A percentile compares a stretch with the other conserved stretches of the same genome.
Evolutionary conservation across 257 asterid genomes (phyloP).

Genomic region (Fraxinus anomala): DNA sequence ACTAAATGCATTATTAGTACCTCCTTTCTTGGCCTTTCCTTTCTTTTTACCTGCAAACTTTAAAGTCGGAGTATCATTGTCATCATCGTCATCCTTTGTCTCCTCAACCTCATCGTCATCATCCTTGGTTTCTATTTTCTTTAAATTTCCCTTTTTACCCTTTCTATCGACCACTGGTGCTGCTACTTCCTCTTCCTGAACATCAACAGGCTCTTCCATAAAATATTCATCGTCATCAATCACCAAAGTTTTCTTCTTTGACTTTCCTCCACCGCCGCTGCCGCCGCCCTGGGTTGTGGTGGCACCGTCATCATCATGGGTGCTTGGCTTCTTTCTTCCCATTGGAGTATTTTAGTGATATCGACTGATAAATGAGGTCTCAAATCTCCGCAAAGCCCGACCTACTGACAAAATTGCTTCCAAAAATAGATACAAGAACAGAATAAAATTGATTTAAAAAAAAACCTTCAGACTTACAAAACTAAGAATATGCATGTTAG

Average conservation of each 20-base stretch:
- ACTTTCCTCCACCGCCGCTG: slow-evolving; percentile 59
- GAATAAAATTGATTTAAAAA: not conserved
- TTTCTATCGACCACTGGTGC: slow-evolving; percentile 46
- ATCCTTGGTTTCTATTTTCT: slow-evolving; percentile 36
- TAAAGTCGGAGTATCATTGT: slow-evolving; percentile 41
- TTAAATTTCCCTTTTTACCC: slow-evolving; percentile 59
- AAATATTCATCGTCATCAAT: slow-evolving; percentile 76
- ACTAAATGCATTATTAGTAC: slow-evolving; percentile 36
- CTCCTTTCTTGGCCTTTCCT: slow-evolving; percentile 61
- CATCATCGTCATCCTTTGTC: slow-evolving; percentile 52
- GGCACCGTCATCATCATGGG: slow-evolving; percentile 54
- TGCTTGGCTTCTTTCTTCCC: slow-evolving; percentile 80
- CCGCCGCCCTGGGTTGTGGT: slow-evolving; percentile 36
- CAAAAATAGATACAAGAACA: not conserved
- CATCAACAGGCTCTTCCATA: slow-evolving; percentile 51
- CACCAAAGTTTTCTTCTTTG: slow-evolving; percentile 64
- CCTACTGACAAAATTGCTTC: not conserved
- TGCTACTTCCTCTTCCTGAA: slow-evolving; percentile 53
- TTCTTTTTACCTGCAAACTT: slow-evolving; percentile 66
- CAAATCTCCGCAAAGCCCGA: not conserved
- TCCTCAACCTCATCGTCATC: slow-evolving; percentile 44
- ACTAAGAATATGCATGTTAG: not conserved
- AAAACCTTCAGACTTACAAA: not conserved
- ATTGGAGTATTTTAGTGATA: slow-evolving; percentile 36
- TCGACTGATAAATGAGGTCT: slow-evolving; percentile 37